A percentile compares a stretch with the other conserved stretches of the same genome.
Evolutionary conservation across 2,329 filamentous ascomycete genomes (phyloP).

Genomic region (Trichophyton simii): DNA sequence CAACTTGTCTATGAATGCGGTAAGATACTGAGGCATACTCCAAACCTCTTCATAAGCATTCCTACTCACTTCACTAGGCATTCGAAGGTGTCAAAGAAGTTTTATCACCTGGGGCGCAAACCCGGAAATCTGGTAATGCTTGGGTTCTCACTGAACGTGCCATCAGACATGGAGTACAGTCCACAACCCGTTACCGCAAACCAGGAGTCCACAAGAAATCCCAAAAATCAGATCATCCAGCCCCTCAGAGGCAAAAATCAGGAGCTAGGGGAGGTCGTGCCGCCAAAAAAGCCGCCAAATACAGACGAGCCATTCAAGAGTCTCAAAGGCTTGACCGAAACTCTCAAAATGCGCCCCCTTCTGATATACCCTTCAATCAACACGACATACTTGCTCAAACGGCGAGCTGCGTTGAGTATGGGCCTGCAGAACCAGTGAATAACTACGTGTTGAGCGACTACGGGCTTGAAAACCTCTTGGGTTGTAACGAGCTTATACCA

Average conservation of each 20-base stretch:
- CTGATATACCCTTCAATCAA: constrained; percentile 2
- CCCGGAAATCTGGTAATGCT: constrained; percentile 53
- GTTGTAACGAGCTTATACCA: constrained; percentile 19
- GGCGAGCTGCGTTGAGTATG: constrained; percentile 6
- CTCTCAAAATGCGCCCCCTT: constrained; percentile 7
- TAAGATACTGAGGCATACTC: constrained; percentile 37
- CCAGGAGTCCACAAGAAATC: constrained; percentile 28
- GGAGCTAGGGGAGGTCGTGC: constrained; percentile 32
- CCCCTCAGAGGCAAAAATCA: constrained; percentile 29
- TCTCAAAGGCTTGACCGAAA: constrained; percentile 6
- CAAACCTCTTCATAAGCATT: constrained; percentile 9
- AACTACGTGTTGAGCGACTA: constrained; percentile 14
- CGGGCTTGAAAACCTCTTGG: constrained; percentile 19
- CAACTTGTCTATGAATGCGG: constrained; percentile 89
- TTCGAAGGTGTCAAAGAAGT: constrained; percentile 24
- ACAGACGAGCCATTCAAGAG: constrained; percentile 16
- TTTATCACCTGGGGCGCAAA: constrained; percentile 37
- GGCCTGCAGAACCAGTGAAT: constrained; percentile 1
- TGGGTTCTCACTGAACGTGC: constrained; percentile 69
- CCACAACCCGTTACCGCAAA: constrained; percentile 69
- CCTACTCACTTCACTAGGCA: constrained; percentile 19
- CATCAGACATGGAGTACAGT: constrained; percentile 59
- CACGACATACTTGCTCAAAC: not conserved
- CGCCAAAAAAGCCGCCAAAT: constrained; percentile 25
- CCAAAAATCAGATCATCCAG: constrained; percentile 26